Evolutionary conservation across 106 monocot species (phyloP).

Genomic region (Platanthera guangdongensis): DNA sequence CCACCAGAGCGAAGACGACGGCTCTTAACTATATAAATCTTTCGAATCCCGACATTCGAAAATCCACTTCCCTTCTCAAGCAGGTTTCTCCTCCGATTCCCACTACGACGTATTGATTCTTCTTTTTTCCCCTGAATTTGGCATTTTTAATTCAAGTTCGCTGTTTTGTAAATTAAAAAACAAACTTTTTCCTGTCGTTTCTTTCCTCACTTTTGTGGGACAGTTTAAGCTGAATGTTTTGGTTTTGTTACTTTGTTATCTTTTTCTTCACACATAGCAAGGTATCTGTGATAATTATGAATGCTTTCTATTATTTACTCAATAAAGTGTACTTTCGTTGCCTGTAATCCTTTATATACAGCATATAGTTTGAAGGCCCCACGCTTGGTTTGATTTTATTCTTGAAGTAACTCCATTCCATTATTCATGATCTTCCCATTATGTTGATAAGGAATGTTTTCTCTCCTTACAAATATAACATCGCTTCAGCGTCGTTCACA

Average conservation of each 20-base stretch:
- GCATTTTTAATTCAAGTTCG: not conserved
- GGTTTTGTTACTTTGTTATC: not conserved
- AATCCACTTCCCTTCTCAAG: slow-evolving; percentile 23
- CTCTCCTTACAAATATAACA: too few relatives aligned
- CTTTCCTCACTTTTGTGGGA: not conserved
- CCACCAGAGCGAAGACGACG: not conserved
- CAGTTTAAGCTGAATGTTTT: not conserved
- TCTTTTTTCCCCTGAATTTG: not conserved
- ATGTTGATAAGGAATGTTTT: not conserved
- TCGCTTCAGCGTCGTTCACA: too few relatives aligned
- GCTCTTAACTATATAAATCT: slow-evolving; percentile 23
- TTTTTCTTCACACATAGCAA: not conserved
- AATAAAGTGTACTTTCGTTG: too few relatives aligned
- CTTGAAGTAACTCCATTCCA: not conserved
- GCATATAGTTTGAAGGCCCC: not conserved
- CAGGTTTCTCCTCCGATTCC: slow-evolving; percentile 8
- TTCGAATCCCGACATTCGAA: slow-evolving; percentile 14
- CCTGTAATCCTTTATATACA: not conserved
- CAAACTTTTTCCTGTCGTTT: not conserved
- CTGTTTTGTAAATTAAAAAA: not conserved
- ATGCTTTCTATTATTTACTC: too few relatives aligned
- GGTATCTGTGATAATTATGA: not conserved
- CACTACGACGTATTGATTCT: not conserved
- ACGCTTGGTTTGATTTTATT: too few relatives aligned
- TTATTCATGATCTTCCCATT: not conserved